phyloP scores from a whole-genome alignment of 2,329 filamentous ascomycete genomes.

The Penicillium polonicum region DNA sequence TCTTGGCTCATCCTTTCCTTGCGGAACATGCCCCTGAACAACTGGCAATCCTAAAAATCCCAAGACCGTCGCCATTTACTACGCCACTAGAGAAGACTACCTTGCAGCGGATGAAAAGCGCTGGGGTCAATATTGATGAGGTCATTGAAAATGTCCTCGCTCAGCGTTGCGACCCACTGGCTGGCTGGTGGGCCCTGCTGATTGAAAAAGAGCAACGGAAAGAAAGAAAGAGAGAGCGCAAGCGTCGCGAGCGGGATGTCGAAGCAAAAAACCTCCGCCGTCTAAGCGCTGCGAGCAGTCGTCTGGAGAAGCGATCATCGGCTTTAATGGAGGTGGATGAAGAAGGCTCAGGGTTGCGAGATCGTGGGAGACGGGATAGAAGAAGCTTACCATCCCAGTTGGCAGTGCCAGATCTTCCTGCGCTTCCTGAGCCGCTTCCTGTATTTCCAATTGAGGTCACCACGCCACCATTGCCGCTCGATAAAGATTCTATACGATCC shows the following conservation, averaged over 20 bases:
- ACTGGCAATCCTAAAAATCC: constrained; percentile 80
- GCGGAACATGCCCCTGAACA: constrained; percentile 83
- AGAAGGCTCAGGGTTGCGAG: constrained; percentile 64
- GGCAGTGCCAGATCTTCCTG: constrained; percentile 70
- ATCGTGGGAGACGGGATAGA: constrained; percentile 74
- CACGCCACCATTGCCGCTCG: constrained; percentile 63
- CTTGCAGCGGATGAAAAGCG: constrained; percentile 85
- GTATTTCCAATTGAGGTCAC: constrained; percentile 36
- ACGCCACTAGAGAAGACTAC: constrained; percentile 88
- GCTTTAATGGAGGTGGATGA: constrained; percentile 77
- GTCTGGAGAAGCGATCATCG: constrained; percentile 76
- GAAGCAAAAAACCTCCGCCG: constrained; percentile 77
- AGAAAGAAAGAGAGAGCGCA: constrained; percentile 72
- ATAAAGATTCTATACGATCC: constrained; percentile 70
- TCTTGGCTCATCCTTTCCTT: constrained; percentile 84
- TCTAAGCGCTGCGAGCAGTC: constrained; percentile 84
- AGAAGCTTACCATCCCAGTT: constrained; percentile 66
- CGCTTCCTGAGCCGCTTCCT: constrained; percentile 63
- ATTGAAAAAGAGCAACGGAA: constrained; percentile 95
- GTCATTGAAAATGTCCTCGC: constrained; percentile 92
- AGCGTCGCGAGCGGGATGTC: constrained; percentile 77
- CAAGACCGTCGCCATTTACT: constrained; percentile 77
- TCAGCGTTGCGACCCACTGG: constrained; percentile 83
- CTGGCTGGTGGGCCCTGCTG: constrained; percentile 93
- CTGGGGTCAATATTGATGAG: constrained; percentile 89